A percentile compares a stretch with the other conserved stretches of the same genome.
phyloP scores from a whole-genome alignment of 2,329 filamentous ascomycete genomes.

The Parasarocladium wereldwijsianum region DNA sequence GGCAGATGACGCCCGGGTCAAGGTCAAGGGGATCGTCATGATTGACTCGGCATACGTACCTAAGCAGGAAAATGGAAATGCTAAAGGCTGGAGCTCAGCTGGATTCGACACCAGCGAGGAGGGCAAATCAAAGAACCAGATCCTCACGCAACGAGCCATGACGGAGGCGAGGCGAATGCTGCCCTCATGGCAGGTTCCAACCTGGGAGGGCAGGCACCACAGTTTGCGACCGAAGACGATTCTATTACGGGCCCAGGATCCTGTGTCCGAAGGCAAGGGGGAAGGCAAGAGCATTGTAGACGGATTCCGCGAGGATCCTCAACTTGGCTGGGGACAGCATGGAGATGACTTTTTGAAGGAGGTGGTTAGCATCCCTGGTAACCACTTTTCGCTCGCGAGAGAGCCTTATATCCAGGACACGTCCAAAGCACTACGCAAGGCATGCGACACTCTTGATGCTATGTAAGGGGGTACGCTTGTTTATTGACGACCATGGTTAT shows the following conservation, averaged over 20 bases:
- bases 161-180: slow-evolving; percentile 25
- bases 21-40: slow-evolving; percentile 34
- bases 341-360: slow-evolving; percentile 25
- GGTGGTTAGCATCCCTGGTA: slow-evolving; percentile 32
- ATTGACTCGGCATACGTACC: slow-evolving; percentile 32
- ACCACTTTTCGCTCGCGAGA: slow-evolving; percentile 35
- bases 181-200: slow-evolving; percentile 23
- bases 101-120: slow-evolving; percentile 8
- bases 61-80: slow-evolving; percentile 7
- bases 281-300: slow-evolving; percentile 24
- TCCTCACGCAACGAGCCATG: slow-evolving; percentile 24
- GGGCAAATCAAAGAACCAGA: slow-evolving; percentile 19
- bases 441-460: neutral
- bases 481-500: too few species aligned
- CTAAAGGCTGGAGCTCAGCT: slow-evolving; percentile 5
- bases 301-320: slow-evolving; percentile 21
- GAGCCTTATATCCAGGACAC: slow-evolving; percentile 13
- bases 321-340: slow-evolving; percentile 36
- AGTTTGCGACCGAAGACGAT: slow-evolving; percentile 23
- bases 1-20: slow-evolving; percentile 18
- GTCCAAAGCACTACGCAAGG: slow-evolving; percentile 8
- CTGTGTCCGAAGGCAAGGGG: slow-evolving; percentile 17
- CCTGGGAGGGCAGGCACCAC: slow-evolving; percentile 16
- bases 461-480: too few species aligned
- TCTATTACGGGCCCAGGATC: slow-evolving; percentile 28